Evolutionary conservation across 352 stramenopile species (phyloP).

Genomic region (Pythium biforme): DNA sequence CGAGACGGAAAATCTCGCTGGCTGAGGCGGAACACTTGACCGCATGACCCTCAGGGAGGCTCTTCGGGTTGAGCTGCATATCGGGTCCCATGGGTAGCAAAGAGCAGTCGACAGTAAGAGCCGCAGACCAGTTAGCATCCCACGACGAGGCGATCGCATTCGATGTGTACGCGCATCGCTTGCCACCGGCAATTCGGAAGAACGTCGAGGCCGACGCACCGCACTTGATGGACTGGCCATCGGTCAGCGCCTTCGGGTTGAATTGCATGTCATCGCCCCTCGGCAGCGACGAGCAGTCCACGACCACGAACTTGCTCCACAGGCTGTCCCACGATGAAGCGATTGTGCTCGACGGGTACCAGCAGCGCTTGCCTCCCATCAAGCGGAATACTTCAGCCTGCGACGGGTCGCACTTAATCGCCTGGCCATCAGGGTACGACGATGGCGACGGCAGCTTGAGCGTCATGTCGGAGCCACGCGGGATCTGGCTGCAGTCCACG

Average conservation of each 20-base stretch:
- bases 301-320: conserved; percentile 13
- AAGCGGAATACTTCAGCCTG: conserved; percentile 22
- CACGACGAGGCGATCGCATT: too few species aligned
- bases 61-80: not conserved
- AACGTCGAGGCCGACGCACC: not conserved
- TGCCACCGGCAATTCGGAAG: conserved; percentile 8
- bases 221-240: conserved; percentile 18
- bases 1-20: conserved; percentile 19
- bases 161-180: conserved; percentile 3
- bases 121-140: too few species aligned
- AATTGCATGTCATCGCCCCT: conserved; percentile 27
- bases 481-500: conserved; percentile 24
- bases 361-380: conserved; percentile 20
- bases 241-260: conserved; percentile 9
- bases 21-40: conserved; percentile 22
- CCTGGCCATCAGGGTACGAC: conserved; percentile 21
- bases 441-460: conserved; percentile 24
- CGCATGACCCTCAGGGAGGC: conserved; percentile 20
- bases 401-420: conserved; percentile 28
- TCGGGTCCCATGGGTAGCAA: too few species aligned
- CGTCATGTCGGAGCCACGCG: conserved; percentile 22
- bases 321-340: conserved; percentile 31
- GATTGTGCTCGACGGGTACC: conserved; percentile 28
- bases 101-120: too few species aligned
- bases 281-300: conserved; percentile 28